Evolutionary conservation across 768 basidiomycete species (phyloP), one percentile per base, ranked within the genome.

Genomic region (Pisolithus marmoratus): DNA sequence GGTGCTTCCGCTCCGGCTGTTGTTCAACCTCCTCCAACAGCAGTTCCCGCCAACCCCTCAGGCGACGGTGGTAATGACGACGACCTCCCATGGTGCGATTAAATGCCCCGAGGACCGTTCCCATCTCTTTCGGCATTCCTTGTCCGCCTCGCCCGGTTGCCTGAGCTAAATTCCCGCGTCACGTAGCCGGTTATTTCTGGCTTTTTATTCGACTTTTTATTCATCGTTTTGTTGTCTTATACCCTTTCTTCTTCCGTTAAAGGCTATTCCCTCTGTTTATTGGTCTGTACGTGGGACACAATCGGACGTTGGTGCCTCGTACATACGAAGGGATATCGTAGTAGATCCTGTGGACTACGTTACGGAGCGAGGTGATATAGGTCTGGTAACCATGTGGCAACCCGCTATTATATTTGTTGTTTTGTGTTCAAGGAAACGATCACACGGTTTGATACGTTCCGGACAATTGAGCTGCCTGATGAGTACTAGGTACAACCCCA

Each of bases 71-170:
- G 40, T 41, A 19, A 41, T 7, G 40, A 20, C 11, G 43, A 27
- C 48, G 70, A 74, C 57, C 61, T 80, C 15, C 78, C 78, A 40
- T 81, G 54, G 59, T 82, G 81, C 64, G 78, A 81, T 55, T 74
- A 80, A 69, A 42, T 11, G 42, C 9, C 15, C n/a, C 15, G 15
- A 19, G 19, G n/a, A n/a, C n/a, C n/a, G 40, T 20, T n/a, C 26
- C 12, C 15, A n/a, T 1, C 8, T 6, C 26, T 42, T 22, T 14
- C 34, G 43, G 43, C 43, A 29, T 7, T 15, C n/a, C 43, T 26
- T 15, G n/a, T n/a, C n/a, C n/a, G n/a, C n/a, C n/a, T n/a, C n/a
- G n/a, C n/a, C n/a, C n/a, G n/a, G n/a, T 45, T 26, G 27, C 17
- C 24, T 26, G 24, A 29, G 43, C n/a, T n/a, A 15, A 11, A 8